Base-by-base conservation (phyloP, 169 alveolate species). In the Plasmodium chabaudi region DNA sequence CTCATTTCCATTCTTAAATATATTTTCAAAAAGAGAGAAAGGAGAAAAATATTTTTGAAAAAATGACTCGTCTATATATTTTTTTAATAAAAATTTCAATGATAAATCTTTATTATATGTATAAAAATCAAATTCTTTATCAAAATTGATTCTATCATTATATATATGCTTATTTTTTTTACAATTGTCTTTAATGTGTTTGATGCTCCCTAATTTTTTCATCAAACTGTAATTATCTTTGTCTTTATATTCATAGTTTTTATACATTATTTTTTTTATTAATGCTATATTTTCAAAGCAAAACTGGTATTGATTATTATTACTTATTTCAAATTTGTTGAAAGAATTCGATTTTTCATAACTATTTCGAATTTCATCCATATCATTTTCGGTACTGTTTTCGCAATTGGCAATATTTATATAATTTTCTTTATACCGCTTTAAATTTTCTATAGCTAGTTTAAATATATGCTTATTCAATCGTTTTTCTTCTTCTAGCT, bases 11-110 rank as follows among this genome's bases (percentile, higher is more conserved):
- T 21, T 74, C 63, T 13, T 47, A 61, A 74, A 74, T 23, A 74
- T 61, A 74, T 74, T 61, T 25, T 74, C 46, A 74, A 74, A 74
- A 74, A 74, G 61, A 10, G 88, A 74, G 61, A 74, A 61, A 13
- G 88, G 88, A 55, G n/a, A 21, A 74, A 74, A 74, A 65, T 74
- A 51, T 4, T 15, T 60, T 74, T 61, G 42, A 10, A 74, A 74
- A 34, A 74, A 74, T 9, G 39, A 19, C 47, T 42, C 57, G 55
- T 74, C 88, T 27, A 63, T 67, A 0, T 72, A 61, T 49, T 61
- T 49, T 61, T 56, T 65, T 60, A 74, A 49, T 63, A 74, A 61
- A 12, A 19, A 7, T 53, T 61, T 59, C 25, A 74, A 47, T 6
- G 88, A 74, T 23, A 74, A 9, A 65, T 61, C 88, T 4, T 61